A percentile compares a stretch with the other conserved stretches of the same genome.
phyloP scores from a whole-genome alignment of 2,329 filamentous ascomycete species.

The Neofusicoccum laricinum region DNA sequence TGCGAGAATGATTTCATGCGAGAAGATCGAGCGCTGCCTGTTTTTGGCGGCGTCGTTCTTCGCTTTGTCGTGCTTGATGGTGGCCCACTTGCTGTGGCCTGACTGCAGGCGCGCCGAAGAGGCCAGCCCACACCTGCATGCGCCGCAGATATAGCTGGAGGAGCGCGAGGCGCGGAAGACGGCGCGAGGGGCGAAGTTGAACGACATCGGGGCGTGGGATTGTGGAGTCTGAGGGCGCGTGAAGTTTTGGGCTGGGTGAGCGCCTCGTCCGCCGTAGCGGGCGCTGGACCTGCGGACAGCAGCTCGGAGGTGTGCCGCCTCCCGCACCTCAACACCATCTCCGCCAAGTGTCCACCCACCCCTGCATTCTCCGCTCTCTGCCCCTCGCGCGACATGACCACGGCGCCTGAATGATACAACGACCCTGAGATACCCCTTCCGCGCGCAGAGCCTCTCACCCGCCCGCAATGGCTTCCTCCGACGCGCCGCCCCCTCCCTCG shows the following conservation, averaged over 20 bases:
- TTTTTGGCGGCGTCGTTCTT: conserved; percentile 79
- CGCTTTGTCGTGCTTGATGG: conserved; percentile 93
- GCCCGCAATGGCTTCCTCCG: conserved; percentile 18
- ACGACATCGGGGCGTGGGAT: not conserved
- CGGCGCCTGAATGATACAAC: not conserved
- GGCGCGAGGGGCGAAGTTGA: not conserved
- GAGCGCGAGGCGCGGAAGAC: not conserved
- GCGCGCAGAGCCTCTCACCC: not conserved
- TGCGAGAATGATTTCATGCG: conserved; percentile 70
- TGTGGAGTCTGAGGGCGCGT: not conserved
- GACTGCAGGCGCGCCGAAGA: conserved; percentile 44
- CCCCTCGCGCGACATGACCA: conserved; percentile 1
- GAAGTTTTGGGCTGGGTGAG: not conserved
- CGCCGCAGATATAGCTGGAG: conserved; percentile 2
- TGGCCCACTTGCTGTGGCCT: conserved; percentile 92
- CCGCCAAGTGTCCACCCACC: not conserved
- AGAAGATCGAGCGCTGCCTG: conserved; percentile 63
- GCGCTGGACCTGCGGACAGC: not conserved
- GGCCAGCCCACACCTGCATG: conserved; percentile 28
- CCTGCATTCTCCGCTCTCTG: not conserved
- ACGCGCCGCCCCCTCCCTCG: conserved; percentile 22
- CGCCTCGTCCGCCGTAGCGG: conserved; percentile 3
- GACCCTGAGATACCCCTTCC: not conserved
- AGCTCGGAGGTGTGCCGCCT: conserved; percentile 10
- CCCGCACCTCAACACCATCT: conserved; percentile 3